A percentile compares a stretch with the other conserved stretches of the same genome.
These are phyloP conservation scores for Fulvia fulva DNA, from an alignment of 2,329 filamentous ascomycete species.

Conservation along the genomic window DNA sequence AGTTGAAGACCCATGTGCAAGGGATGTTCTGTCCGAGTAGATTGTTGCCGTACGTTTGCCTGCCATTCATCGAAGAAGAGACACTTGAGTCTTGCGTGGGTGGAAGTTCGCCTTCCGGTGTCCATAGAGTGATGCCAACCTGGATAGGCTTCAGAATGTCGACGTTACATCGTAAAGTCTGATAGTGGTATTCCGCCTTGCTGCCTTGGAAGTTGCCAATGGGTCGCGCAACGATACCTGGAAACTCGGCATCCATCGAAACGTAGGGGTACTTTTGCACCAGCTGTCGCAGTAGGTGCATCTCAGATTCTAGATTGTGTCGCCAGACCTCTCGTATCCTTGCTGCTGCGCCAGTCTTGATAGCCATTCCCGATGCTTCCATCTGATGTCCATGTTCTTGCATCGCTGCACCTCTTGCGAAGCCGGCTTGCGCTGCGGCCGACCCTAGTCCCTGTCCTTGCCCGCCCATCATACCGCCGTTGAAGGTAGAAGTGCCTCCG, in stretches of 20 bases:
- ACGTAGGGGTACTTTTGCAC: constrained; percentile 93
- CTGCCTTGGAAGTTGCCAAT: constrained; percentile 85
- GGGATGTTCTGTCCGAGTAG: constrained; percentile 55
- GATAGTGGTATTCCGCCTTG: constrained; percentile 98
- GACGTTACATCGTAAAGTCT: constrained; percentile 94
- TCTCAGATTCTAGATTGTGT: constrained; percentile 85
- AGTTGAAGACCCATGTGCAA: constrained; percentile 99
- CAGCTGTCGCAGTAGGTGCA: constrained; percentile 75
- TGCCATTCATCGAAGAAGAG: constrained; percentile 38
- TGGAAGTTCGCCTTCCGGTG: constrained; percentile 80
- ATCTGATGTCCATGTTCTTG: constrained; percentile 41
- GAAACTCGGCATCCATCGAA: constrained; percentile 98
- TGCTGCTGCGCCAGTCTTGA: constrained; percentile 61
- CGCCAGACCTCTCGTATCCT: constrained; percentile 96
- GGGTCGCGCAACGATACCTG: constrained; percentile 91
- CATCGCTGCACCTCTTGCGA: constrained; percentile 65
- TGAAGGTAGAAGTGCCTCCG: constrained; percentile 27
- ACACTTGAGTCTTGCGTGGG: constrained; percentile 57
- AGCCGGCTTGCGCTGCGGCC: constrained; percentile 83
- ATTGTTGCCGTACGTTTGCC: constrained; percentile 34
- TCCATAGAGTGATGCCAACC: constrained; percentile 90
- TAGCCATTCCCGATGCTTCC: constrained; percentile 34
- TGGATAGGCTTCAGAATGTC: constrained; percentile 97
- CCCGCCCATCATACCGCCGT: constrained; percentile 30
- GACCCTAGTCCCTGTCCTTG: constrained; percentile 68